These are phyloP conservation scores for Suillus bovinus DNA, from an alignment of 768 basidiomycete genomes.

Conservation along the genomic window DNA sequence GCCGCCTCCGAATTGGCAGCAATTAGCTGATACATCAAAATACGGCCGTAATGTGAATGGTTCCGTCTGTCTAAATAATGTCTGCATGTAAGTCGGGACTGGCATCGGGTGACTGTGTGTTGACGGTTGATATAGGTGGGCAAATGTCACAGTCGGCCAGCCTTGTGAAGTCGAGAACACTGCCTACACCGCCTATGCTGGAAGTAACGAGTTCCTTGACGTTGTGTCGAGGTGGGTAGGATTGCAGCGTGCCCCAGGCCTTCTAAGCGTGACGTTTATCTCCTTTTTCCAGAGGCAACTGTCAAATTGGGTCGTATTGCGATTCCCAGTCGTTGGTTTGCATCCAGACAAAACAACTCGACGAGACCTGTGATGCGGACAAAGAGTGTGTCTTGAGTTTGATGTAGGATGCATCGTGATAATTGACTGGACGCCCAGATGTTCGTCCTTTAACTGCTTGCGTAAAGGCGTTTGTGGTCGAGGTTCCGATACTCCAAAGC, in stretches of 20 bases:
- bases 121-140: conserved; percentile 52
- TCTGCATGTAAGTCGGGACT: conserved; percentile 66
- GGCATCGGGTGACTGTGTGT: not conserved
- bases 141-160: conserved; percentile 68
- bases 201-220: conserved; percentile 62
- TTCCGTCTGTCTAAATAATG: conserved; percentile 78
- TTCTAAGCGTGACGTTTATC: not conserved
- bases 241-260: not conserved
- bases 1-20: conserved; percentile 61
- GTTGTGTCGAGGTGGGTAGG: conserved; percentile 73
- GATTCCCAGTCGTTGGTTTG: conserved; percentile 62
- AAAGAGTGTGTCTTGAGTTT: conserved; percentile 48
- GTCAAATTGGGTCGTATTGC: conserved; percentile 72
- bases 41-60: conserved; percentile 79
- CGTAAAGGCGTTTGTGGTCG: conserved; percentile 60
- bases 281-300: conserved; percentile 59
- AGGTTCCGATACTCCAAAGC: conserved; percentile 57
- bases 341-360: conserved; percentile 54
- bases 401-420: conserved; percentile 32
- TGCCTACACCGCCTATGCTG: conserved; percentile 69
- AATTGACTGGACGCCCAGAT: conserved; percentile 43
- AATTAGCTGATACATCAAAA: conserved; percentile 63
- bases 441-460: conserved; percentile 74
- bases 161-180: conserved; percentile 77
- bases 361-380: conserved; percentile 59